These are phyloP conservation scores for Fusarium equiseti DNA, from an alignment of 2,329 filamentous ascomycete genomes.

Conservation along the genomic window DNA sequence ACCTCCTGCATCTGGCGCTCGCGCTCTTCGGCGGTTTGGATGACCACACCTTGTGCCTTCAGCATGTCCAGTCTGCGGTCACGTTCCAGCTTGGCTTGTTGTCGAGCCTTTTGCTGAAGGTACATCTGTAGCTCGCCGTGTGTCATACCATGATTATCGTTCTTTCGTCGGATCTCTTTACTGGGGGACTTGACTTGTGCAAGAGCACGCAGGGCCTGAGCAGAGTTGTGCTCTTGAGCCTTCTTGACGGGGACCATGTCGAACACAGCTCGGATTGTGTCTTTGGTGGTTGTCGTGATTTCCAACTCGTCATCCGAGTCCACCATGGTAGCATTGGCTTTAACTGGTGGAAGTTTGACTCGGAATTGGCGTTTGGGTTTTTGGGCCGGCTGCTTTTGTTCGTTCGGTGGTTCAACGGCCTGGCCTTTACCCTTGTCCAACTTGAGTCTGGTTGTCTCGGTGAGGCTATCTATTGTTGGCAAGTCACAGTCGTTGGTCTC, in stretches of 20 bases:
- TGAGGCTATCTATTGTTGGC: constrained; percentile 54
- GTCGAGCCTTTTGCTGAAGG: constrained; percentile 77
- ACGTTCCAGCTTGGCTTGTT: constrained; percentile 83
- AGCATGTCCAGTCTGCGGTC: constrained; percentile 82
- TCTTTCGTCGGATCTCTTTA: constrained; percentile 61
- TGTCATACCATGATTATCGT: constrained; percentile 70
- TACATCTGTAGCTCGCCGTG: constrained; percentile 75
- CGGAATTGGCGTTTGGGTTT: constrained; percentile 62
- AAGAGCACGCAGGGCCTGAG: constrained; percentile 78
- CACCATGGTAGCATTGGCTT: constrained; percentile 55
- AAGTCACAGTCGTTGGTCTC: constrained; percentile 26
- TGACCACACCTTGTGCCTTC: constrained; percentile 80
- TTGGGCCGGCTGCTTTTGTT: constrained; percentile 40
- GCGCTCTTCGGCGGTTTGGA: constrained; percentile 89
- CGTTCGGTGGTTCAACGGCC: constrained; percentile 49
- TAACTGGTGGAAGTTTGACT: constrained; percentile 60
- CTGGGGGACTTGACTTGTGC: constrained; percentile 77
- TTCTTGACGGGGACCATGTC: constrained; percentile 74
- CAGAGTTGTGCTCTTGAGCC: constrained; percentile 70
- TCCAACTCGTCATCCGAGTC: constrained; percentile 74
- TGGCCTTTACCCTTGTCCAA: constrained; percentile 73
- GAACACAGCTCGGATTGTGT: constrained; percentile 73
- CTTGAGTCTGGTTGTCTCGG: constrained; percentile 49
- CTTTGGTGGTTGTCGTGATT: constrained; percentile 64
- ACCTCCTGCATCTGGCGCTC: constrained; percentile 84